phyloP scores from a whole-genome alignment of 768 basidiomycete genomes.

The Chalciporus piperatus region DNA sequence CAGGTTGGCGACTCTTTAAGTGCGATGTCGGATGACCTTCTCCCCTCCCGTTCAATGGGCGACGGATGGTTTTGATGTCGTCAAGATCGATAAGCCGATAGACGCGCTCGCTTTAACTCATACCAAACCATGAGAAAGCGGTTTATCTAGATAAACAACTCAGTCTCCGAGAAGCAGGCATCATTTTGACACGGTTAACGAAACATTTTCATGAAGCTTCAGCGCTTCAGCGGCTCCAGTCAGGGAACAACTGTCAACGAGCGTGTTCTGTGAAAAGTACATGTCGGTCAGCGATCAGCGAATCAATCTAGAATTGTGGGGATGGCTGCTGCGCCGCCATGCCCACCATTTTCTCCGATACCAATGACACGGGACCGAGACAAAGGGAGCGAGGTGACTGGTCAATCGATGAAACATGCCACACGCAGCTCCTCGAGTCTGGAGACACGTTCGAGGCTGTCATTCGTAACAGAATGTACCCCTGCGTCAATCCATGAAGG shows the following conservation, averaged over 20 bases:
- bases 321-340: conserved; percentile 18
- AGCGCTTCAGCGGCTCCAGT: background rate
- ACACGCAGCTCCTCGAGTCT: conserved; percentile 1
- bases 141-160: conserved; percentile 9
- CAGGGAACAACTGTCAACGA: background rate
- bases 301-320: conserved; percentile 10
- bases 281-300: conserved; percentile 13
- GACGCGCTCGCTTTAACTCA: conserved; percentile 8
- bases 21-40: conserved; percentile 11
- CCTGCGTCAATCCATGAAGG: conserved; percentile 17
- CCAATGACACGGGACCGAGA: conserved; percentile 26
- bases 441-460: conserved; percentile 11
- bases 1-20: conserved; percentile 25
- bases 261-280: conserved; percentile 6
- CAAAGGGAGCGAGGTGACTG: conserved; percentile 2
- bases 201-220: conserved; percentile 5
- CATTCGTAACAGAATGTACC: conserved; percentile 18
- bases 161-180: conserved; percentile 10
- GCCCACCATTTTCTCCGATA: conserved; percentile 8
- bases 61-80: conserved; percentile 16
- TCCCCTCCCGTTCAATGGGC: conserved; percentile 20
- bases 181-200: conserved; percentile 11
- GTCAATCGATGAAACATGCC: conserved; percentile 6
- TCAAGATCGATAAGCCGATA: conserved; percentile 11
- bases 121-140: conserved; percentile 12